These are phyloP conservation scores for Salix viminalis DNA, from an alignment of 345 rosid species.

Conservation along the genomic window DNA sequence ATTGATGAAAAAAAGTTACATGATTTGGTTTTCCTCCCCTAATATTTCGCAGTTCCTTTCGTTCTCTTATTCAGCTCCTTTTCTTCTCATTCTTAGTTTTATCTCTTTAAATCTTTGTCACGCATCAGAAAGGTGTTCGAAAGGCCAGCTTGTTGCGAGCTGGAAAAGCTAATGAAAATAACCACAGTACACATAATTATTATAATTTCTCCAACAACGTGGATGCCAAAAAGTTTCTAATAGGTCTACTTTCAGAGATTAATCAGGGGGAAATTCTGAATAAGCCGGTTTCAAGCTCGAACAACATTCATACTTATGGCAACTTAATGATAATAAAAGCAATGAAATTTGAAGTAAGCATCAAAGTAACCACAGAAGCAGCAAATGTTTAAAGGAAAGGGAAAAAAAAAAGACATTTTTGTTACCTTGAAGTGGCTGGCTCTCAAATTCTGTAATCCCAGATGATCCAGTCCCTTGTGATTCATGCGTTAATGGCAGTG, in stretches of 20 bases:
- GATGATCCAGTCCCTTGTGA: conserved; percentile 65
- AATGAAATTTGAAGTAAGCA: neutral
- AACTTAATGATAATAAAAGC: neutral
- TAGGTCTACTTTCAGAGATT: neutral
- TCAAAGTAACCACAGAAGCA: neutral
- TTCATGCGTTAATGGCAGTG: conserved; percentile 33
- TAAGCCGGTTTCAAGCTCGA: neutral
- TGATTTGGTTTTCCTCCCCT: too few relatives aligned
- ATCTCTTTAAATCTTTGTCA: too few relatives aligned
- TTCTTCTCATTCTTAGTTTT: too few relatives aligned
- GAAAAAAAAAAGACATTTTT: conserved; percentile 23
- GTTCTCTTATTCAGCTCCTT: too few relatives aligned
- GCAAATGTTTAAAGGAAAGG: neutral
- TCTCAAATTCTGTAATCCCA: conserved; percentile 52
- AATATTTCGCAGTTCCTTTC: too few relatives aligned
- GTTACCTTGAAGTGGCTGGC: conserved; percentile 49
- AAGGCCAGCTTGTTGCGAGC: neutral
- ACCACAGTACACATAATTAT: neutral
- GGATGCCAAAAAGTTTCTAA: neutral
- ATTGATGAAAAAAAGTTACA: too few relatives aligned
- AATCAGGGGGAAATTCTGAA: too few relatives aligned
- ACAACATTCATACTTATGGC: neutral
- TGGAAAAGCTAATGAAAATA: neutral
- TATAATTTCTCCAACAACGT: neutral
- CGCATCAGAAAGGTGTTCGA: neutral